These are phyloP conservation scores for Botrytis squamosa DNA, from an alignment of 2,329 filamentous ascomycete species.

Conservation along the genomic window DNA sequence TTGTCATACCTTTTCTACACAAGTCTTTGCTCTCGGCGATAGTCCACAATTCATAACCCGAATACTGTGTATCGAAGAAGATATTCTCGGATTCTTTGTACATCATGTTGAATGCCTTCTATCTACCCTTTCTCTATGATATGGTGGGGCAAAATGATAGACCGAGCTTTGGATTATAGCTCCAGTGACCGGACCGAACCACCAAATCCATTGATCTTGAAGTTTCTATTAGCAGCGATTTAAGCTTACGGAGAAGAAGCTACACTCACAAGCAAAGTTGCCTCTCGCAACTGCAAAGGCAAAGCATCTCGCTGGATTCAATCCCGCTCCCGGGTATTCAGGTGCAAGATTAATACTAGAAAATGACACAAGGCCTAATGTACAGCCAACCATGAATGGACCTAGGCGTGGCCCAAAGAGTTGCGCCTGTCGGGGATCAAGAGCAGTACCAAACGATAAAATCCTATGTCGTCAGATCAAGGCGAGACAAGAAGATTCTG, in stretches of 20 bases:
- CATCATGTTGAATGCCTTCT: background rate
- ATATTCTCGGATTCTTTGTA: background rate
- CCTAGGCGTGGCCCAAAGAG: slow-evolving; percentile 50
- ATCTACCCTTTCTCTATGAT: slow-evolving; percentile 24
- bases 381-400: slow-evolving; percentile 50
- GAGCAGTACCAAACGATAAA: slow-evolving; percentile 53
- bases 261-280: slow-evolving; percentile 24
- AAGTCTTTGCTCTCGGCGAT: background rate
- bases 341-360: slow-evolving; percentile 40
- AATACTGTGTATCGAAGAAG: background rate
- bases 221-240: background rate
- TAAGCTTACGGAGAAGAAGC: background rate
- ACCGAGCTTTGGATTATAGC: slow-evolving; percentile 34
- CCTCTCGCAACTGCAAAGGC: slow-evolving; percentile 44
- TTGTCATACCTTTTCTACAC: background rate
- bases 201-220: slow-evolving; percentile 43
- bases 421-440: slow-evolving; percentile 52
- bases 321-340: slow-evolving; percentile 43
- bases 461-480: slow-evolving; percentile 30
- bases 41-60: background rate
- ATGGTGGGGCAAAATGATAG: slow-evolving; percentile 40
- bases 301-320: slow-evolving; percentile 47
- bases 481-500: background rate
- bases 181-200: slow-evolving; percentile 40
- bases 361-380: slow-evolving; percentile 42